These are phyloP conservation scores for Phytophthora brassicae DNA, from an alignment of 352 stramenopile genomes.

Conservation along the genomic window DNA sequence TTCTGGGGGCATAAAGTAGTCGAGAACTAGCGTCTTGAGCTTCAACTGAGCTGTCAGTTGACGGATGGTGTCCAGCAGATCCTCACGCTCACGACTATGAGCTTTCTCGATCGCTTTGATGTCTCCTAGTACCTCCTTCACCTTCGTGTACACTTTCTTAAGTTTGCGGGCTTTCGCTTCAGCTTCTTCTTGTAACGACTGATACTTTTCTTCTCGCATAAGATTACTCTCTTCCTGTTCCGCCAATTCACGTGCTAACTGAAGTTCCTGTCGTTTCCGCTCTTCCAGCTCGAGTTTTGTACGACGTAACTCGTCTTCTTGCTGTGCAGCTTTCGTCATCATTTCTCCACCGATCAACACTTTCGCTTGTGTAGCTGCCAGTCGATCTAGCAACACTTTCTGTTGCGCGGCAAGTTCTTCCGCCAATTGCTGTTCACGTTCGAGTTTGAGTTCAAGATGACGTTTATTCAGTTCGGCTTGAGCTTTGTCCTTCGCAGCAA, in stretches of 20 bases:
- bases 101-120: conserved; percentile 94
- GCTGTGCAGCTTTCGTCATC: conserved; percentile 93
- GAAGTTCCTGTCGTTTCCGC: conserved; percentile 80
- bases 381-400: conserved; percentile 80
- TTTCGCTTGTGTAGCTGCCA: conserved; percentile 92
- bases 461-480: conserved; percentile 87
- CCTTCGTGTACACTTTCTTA: conserved; percentile 93
- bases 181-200: conserved; percentile 91
- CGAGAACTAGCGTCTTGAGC: conserved; percentile 93
- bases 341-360: conserved; percentile 90
- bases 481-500: conserved; percentile 78
- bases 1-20: conserved; percentile 89
- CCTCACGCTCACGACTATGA: conserved; percentile 91
- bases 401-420: conserved; percentile 72
- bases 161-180: conserved; percentile 96
- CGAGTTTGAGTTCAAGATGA: conserved; percentile 82
- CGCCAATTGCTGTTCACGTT: conserved; percentile 83
- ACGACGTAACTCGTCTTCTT: conserved; percentile 93
- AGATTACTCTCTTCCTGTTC: conserved; percentile 94
- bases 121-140: conserved; percentile 91
- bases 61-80: conserved; percentile 95
- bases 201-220: conserved; percentile 91
- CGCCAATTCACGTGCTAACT: conserved; percentile 90
- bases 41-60: conserved; percentile 96
- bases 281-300: conserved; percentile 93